These are phyloP conservation scores for Penicillium lagena DNA, from an alignment of 495 filamentous ascomycete genomes.

Conservation along the genomic window DNA sequence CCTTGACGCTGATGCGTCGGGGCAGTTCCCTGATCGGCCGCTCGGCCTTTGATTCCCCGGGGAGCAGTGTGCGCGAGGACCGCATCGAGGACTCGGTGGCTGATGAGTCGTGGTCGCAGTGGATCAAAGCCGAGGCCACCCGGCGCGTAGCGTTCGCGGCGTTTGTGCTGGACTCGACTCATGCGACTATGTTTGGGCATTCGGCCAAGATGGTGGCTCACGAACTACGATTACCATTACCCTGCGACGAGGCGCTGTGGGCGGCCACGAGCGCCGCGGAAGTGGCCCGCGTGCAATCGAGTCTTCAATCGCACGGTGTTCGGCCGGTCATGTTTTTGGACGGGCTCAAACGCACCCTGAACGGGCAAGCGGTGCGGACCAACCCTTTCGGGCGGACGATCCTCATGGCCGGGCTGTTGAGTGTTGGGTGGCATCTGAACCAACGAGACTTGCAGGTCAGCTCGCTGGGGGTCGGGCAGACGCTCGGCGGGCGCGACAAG, in stretches of 20 bases:
- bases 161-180: constrained; percentile 91
- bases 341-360: constrained; percentile 83
- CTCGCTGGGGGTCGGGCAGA: constrained; percentile 70
- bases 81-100: constrained; percentile 37
- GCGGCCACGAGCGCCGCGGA: constrained; percentile 84
- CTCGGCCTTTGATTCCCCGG: constrained; percentile 80
- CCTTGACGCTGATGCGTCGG: constrained; percentile 88
- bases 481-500: constrained; percentile 84
- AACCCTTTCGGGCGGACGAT: constrained; percentile 95
- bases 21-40: constrained; percentile 90
- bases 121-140: constrained; percentile 93
- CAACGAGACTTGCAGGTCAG: constrained; percentile 93
- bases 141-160: constrained; percentile 88
- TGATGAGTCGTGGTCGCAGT: constrained; percentile 93
- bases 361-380: constrained; percentile 79
- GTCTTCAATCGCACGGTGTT: constrained; percentile 72
- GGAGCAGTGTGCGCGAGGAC: constrained; percentile 39
- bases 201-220: constrained; percentile 96
- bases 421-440: constrained; percentile 97
- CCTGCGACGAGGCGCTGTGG: constrained; percentile 93
- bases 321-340: constrained; percentile 88
- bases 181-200: constrained; percentile 98
- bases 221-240: constrained; percentile 86
- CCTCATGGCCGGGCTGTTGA: constrained; percentile 89
- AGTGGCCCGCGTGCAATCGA: constrained; percentile 80